phyloP scores from a whole-genome alignment of 805 yeast genomes.

The Saccharomycopsis javanensis region DNA sequence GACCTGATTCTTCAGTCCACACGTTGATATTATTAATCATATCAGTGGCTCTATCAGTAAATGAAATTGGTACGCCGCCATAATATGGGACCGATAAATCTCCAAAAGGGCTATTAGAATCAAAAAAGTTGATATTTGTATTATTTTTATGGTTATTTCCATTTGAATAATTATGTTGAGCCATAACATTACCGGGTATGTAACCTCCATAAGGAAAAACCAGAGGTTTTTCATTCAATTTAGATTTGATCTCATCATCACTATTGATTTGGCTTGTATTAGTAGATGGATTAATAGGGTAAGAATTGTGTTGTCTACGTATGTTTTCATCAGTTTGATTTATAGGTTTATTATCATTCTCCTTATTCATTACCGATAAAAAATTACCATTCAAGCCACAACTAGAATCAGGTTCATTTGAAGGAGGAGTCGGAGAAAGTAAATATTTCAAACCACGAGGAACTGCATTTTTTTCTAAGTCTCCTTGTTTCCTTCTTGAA shows the following conservation, averaged over 20 bases:
- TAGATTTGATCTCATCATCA: not conserved
- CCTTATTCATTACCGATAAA: not conserved
- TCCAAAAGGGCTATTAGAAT: not conserved
- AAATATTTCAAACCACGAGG: constrained; percentile 47
- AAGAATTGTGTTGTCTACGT: not conserved
- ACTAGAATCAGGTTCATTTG: not conserved
- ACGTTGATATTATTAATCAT: constrained; percentile 54
- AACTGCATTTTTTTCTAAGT: constrained; percentile 40
- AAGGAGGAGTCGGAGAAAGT: constrained; percentile 20
- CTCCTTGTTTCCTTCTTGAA: constrained; percentile 39
- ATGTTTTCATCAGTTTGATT: not conserved
- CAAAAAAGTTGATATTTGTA: not conserved
- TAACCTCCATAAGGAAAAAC: not conserved
- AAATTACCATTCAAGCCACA: not conserved
- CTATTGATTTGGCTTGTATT: not conserved
- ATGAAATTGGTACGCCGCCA: constrained; percentile 18
- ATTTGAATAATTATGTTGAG: not conserved
- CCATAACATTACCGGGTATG: not conserved
- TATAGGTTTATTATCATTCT: not conserved
- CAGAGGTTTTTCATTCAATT: not conserved
- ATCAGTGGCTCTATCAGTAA: constrained; percentile 40
- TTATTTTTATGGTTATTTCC: not conserved
- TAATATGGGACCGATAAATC: not conserved
- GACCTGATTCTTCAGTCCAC: constrained; percentile 46
- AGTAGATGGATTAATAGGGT: not conserved